Base-by-base conservation (phyloP, 2,329 filamentous ascomycete genomes). In the Chalaropsis ovoidea region DNA sequence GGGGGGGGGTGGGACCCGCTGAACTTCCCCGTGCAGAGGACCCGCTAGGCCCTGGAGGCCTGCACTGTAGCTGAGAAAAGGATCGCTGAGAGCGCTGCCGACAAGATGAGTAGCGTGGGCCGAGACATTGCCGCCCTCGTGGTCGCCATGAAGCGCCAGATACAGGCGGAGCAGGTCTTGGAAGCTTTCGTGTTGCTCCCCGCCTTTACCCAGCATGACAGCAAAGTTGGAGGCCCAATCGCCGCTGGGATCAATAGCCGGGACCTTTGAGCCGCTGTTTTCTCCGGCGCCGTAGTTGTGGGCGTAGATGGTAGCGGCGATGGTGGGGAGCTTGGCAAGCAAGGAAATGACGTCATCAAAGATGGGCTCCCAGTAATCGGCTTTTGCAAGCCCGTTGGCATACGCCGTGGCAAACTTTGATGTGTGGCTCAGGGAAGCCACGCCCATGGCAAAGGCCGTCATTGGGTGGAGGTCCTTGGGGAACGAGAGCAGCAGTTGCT, bases 161-260 rank as follows among this genome's bases (percentile, higher is more conserved):
- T 99, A 99, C 41, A 99, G 80, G 71, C 94, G 86, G 69, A 99
- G 83, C 22, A 99, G 82, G 73, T 99, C 94, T 75, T 97, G 93
- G 82, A 99, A 96, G 75, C 89, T 88, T 77, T 92, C 89, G 71
- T 97, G 87, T 77, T 95, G 81, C 76, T 87, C 85, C 70, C 91
- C 90, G 62, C 87, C 84, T 79, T 95, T 96, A 73, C 93, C 93
- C 64, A 97, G 84, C 85, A 97, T 91, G 70, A 91, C 89, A 58
- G 94, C 94, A 73, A 96, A 99, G 82, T 99, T 99, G 82, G 96
- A 95, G 0, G 92, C 88, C 94, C 94, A 99, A 77, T 99, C 94
- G 78, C 96, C 90, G 70, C 88, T 82, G 67, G 84, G 77, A 72
- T 99, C 92, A 62, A 95, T 80, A 75, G 88, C 79, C 71, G 87